phyloP scores from a whole-genome alignment of 768 basidiomycete genomes.

The Strobilomyces dryophilus region DNA sequence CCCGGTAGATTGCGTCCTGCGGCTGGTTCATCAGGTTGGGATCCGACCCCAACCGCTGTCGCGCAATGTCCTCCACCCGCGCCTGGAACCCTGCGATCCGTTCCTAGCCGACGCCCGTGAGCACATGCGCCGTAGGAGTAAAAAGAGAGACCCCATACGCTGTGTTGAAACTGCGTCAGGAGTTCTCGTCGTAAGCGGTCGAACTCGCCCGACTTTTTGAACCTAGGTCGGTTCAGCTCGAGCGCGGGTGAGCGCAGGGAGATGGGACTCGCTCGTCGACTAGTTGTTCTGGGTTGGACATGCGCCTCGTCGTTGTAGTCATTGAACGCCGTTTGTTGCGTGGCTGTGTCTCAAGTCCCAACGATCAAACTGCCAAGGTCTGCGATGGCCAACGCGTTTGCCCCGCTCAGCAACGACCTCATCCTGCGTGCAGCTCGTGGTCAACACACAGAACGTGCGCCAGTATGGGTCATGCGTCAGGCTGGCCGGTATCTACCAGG shows the following conservation, averaged over 20 bases:
- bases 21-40: conserved; percentile 48
- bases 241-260: not conserved
- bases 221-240: conserved; percentile 38
- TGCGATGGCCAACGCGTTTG: conserved; percentile 46
- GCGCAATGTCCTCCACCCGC: conserved; percentile 59
- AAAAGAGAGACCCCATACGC: conserved; percentile 35
- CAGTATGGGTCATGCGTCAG: conserved; percentile 99
- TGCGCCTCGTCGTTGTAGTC: conserved; percentile 35
- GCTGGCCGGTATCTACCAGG: conserved; percentile 95
- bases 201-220: conserved; percentile 78
- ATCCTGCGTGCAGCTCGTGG: conserved; percentile 85
- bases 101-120: conserved; percentile 34
- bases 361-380: not conserved
- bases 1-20: conserved; percentile 51
- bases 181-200: conserved; percentile 67
- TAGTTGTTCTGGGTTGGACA: conserved; percentile 55
- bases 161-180: conserved; percentile 54
- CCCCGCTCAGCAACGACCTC: conserved; percentile 81
- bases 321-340: conserved; percentile 28
- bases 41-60: conserved; percentile 51
- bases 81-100: conserved; percentile 49
- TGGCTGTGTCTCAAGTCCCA: conserved; percentile 10
- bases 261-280: conserved; percentile 54
- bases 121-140: not conserved
- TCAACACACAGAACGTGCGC: conserved; percentile 85